Evolutionary conservation across 306 rosid genomes (phyloP).

Genomic region (peach (Prunus persica)): Prunus_persica_NCBIv2 NC_034015.1:20017501-20018000

Average conservation of each 20-base stretch:
- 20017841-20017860: slow-evolving; percentile 21
- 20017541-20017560: not conserved
- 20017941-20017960: not conserved
- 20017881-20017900: slow-evolving; percentile 22
- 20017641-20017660: slow-evolving; percentile 25
- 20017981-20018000: slow-evolving; percentile 3
- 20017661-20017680: slow-evolving; percentile 33
- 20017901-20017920: slow-evolving; percentile 5
- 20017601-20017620: not conserved
- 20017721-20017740: slow-evolving; percentile 37
- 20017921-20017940: slow-evolving; percentile 19
- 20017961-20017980: not conserved
- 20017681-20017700: slow-evolving; percentile 66
- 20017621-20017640: slow-evolving; percentile 53
- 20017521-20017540: not conserved
- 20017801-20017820: slow-evolving; percentile 13
- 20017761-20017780: slow-evolving; percentile 45
- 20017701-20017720: slow-evolving; percentile 44
- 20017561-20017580: slow-evolving; percentile 4
- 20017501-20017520: not conserved
- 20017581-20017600: slow-evolving; percentile 9
- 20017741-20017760: slow-evolving; percentile 28
- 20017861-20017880: slow-evolving; percentile 1
- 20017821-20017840: slow-evolving; percentile 1
- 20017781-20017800: slow-evolving; percentile 33